Base-by-base conservation (phyloP, 768 basidiomycete species). In the Xerocomellus chrysenteron region DNA sequence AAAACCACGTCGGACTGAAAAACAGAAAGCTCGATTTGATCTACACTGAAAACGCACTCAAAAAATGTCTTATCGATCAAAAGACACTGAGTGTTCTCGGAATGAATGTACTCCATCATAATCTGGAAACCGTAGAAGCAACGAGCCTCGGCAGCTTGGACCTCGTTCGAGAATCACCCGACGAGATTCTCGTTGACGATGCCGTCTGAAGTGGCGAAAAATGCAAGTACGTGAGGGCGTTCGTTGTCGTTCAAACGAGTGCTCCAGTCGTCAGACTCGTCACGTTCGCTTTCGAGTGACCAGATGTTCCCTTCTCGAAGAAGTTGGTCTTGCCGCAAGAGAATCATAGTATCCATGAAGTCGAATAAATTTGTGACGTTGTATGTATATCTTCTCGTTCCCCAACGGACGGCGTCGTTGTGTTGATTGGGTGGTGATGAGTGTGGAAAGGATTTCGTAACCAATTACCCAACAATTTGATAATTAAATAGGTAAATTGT, bases 51-150 rank as follows among this genome's bases (percentile, higher is more conserved):
- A 1, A 26, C 26, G 26, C 8, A 30, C 8, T 8, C 28, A 30
- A 30, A 30, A 30, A 30, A 7, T 30, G 28, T 8, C 28, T 30
- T 92, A 71, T 97, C 94, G 65, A 98, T 95, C 64, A 98, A 86
- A 40, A 97, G 84, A 0, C 28, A 6, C 5, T 6, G 94, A 96
- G 73, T 98, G 96, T 0, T 95, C 69, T 98, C 94, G 3, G 94
- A 94, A 73, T 97, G 94, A 41, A 98, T 84, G 71, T 97, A 96
- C 67, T 97, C 94, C 85, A 96, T 97, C 94, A 97, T 97, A 65
- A 97, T 92, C 70, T 98, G 94, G 77, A 96, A 96, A 17, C 94
- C 94, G 67, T 97, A 98, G 76, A 98, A 98, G 71, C 92, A 96
- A 4, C 94, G 86, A 5, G 93, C 94, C 70, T 98, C 95, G 4